Evolutionary conservation across 2,329 filamentous ascomycete species (phyloP).

Genomic region (Aspergillus japonicus): DNA sequence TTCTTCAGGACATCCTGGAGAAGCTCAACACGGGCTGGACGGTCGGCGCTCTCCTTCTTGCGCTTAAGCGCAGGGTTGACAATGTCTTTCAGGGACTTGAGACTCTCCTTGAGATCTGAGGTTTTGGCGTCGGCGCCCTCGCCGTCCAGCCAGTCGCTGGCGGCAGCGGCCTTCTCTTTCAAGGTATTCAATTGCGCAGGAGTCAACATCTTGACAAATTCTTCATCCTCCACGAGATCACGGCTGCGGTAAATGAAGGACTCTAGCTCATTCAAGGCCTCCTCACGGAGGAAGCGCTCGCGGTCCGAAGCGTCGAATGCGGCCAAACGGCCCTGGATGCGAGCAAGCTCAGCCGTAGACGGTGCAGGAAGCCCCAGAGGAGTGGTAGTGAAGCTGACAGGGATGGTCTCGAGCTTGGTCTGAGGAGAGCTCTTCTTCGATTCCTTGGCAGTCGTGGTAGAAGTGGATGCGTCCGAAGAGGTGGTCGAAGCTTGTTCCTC

Average conservation of each 20-base stretch:
- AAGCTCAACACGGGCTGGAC: slow-evolving; percentile 66
- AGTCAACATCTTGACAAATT: slow-evolving; percentile 71
- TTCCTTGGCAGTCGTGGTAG: slow-evolving; percentile 50
- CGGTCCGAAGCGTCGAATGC: slow-evolving; percentile 85
- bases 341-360: slow-evolving; percentile 39
- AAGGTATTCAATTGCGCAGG: slow-evolving; percentile 65
- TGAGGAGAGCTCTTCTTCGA: slow-evolving; percentile 38
- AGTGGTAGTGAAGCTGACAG: slow-evolving; percentile 51
- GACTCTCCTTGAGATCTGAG: slow-evolving; percentile 70
- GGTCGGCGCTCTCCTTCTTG: slow-evolving; percentile 67
- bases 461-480: slow-evolving; percentile 48
- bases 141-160: slow-evolving; percentile 87
- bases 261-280: slow-evolving; percentile 89
- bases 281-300: slow-evolving; percentile 73
- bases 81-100: slow-evolving; percentile 74
- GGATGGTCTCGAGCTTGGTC: slow-evolving; percentile 53
- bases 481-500: slow-evolving; percentile 49
- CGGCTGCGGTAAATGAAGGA: slow-evolving; percentile 85
- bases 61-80: slow-evolving; percentile 75
- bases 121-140: slow-evolving; percentile 75
- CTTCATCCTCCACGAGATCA: slow-evolving; percentile 74
- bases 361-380: slow-evolving; percentile 44
- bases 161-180: slow-evolving; percentile 64
- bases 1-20: slow-evolving; percentile 71
- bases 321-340: slow-evolving; percentile 69